Conservation (phyloP, 2,329 filamentous ascomycete genomes). For the Septoria linicola region DNA sequence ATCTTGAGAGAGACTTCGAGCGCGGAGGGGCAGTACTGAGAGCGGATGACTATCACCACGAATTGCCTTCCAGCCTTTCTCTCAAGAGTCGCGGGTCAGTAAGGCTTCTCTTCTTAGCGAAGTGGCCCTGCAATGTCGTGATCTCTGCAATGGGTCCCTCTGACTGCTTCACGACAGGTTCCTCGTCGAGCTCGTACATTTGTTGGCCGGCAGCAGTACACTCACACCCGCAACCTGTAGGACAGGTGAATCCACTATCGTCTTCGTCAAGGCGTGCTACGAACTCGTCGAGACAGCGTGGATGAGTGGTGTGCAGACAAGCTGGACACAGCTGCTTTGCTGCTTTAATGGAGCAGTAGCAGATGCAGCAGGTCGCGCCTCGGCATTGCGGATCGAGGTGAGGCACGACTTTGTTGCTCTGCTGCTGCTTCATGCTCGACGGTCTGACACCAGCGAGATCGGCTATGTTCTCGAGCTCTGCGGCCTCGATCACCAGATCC, state of each 20-base stretch:
- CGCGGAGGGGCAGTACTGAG: no score
- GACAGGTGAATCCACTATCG: constrained; percentile 30
- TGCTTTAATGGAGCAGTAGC: constrained; percentile 28
- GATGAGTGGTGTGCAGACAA: constrained; percentile 35
- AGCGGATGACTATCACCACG: constrained; percentile 14
- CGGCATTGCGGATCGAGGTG: constrained; percentile 7
- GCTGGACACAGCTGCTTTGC: constrained; percentile 34
- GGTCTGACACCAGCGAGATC: not conserved
- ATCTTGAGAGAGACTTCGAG: no score
- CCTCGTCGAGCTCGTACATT: constrained; percentile 15
- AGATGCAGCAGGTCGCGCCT: constrained; percentile 32
- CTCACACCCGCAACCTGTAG: constrained; percentile 35
- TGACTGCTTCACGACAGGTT: not conserved
- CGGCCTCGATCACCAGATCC: constrained; percentile 54
- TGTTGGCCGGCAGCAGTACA: constrained; percentile 25
- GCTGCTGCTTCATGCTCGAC: not conserved
- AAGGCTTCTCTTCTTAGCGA: constrained; percentile 29
- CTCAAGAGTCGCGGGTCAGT: constrained; percentile 32
- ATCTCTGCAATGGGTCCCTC: not conserved
- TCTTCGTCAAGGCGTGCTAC: constrained; percentile 13
- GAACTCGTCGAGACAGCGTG: constrained; percentile 28
- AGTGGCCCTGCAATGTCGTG: not conserved
- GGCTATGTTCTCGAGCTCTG: constrained; percentile 58
- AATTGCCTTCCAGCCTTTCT: constrained; percentile 24
- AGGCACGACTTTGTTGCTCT: not conserved